Conservation (phyloP, 371 early-diverging fungal species). For the Sporodiniella umbellata region DNA sequence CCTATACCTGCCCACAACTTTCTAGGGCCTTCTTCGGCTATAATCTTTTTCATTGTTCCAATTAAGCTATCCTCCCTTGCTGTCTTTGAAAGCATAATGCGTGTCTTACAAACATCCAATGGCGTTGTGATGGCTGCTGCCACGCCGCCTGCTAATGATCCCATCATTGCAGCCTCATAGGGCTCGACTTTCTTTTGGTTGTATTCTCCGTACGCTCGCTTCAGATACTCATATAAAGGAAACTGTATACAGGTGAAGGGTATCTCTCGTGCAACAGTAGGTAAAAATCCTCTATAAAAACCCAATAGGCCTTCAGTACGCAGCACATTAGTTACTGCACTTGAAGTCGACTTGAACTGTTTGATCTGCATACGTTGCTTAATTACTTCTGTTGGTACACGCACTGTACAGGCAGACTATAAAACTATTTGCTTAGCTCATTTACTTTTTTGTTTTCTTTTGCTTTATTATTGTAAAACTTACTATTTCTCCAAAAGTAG, state of each 20-base stretch:
- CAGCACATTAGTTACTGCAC: slow-evolving; percentile 57
- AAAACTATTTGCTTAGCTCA: neutral
- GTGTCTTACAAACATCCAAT: slow-evolving; percentile 90
- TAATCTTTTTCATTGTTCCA: slow-evolving; percentile 70
- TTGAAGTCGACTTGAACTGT: slow-evolving; percentile 61
- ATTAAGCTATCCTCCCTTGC: slow-evolving; percentile 55
- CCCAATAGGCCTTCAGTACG: slow-evolving; percentile 76
- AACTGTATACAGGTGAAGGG: slow-evolving; percentile 97
- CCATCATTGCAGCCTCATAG: slow-evolving; percentile 85
- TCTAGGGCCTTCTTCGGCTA: slow-evolving; percentile 74
- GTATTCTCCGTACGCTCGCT: slow-evolving; percentile 47
- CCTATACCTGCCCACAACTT: slow-evolving; percentile 83
- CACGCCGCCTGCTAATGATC: slow-evolving; percentile 86
- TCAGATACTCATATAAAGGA: slow-evolving; percentile 90
- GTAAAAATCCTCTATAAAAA: slow-evolving; percentile 89
- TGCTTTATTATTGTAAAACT: slow-evolving; percentile 7
- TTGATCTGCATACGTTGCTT: slow-evolving; percentile 94
- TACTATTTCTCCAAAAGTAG: slow-evolving; percentile 90
- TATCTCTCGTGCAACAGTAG: slow-evolving; percentile 88
- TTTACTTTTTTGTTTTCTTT: neutral
- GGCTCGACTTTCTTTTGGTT: slow-evolving; percentile 54
- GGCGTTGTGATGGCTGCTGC: slow-evolving; percentile 92
- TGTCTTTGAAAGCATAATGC: slow-evolving; percentile 82
- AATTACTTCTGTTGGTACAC: slow-evolving; percentile 94
- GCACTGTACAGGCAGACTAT: slow-evolving; percentile 85